Conservation (phyloP, 2,329 filamentous ascomycete genomes). For the Pseudogymnoascus sp. region DNA sequence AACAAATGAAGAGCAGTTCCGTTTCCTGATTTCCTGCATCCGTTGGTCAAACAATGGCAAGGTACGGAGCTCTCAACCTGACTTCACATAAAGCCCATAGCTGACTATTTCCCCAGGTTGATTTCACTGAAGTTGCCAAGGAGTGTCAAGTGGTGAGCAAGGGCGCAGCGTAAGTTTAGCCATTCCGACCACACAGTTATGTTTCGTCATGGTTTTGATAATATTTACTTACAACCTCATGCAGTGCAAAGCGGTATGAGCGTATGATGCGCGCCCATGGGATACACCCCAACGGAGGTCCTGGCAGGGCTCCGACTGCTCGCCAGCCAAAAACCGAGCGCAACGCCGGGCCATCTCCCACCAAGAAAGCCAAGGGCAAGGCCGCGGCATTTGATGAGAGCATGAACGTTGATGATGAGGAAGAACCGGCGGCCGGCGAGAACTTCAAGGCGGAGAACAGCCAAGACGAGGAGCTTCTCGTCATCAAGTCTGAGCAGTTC, state of each 20-base stretch:
- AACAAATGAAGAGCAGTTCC: constrained; percentile 50
- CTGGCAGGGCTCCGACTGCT: constrained; percentile 19
- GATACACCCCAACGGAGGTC: constrained; percentile 31
- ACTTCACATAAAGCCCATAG: not conserved
- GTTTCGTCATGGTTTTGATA: constrained; percentile 1
- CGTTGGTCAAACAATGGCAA: constrained; percentile 51
- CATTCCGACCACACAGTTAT: not conserved
- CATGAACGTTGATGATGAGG: constrained; percentile 10
- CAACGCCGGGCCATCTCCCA: constrained; percentile 14
- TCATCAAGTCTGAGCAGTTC: constrained; percentile 2
- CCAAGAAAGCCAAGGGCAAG: constrained; percentile 23
- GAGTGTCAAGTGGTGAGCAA: constrained; percentile 57
- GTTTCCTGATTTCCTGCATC: constrained; percentile 61
- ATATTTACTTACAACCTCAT: constrained; percentile 7
- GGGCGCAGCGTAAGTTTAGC: constrained; percentile 57
- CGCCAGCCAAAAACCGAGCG: constrained; percentile 17
- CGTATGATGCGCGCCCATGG: constrained; percentile 54
- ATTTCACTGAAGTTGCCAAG: constrained; percentile 56
- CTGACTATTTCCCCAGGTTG: constrained; percentile 40
- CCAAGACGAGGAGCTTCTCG: not conserved
- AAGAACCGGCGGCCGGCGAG: constrained; percentile 6
- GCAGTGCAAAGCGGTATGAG: constrained; percentile 60
- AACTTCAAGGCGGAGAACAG: constrained; percentile 1
- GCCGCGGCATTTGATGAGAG: constrained; percentile 20
- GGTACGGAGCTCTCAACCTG: constrained; percentile 35